Conservation (phyloP, 306 rosid genomes). For the Macrotyloma uniflorum region DNA sequence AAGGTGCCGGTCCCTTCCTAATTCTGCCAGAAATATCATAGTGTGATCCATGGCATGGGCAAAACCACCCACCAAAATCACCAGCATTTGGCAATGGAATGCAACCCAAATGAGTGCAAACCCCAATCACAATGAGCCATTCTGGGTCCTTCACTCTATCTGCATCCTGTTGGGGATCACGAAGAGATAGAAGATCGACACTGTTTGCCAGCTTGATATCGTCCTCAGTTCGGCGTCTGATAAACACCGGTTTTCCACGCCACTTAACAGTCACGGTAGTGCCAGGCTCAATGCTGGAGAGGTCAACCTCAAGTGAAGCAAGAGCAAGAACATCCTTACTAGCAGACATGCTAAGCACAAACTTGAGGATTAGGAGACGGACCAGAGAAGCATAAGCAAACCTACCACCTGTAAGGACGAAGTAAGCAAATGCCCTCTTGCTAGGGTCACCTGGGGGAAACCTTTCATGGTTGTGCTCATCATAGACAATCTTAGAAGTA, state of each 20-base stretch:
- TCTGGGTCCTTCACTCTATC: constrained; percentile 86
- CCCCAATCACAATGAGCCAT: constrained; percentile 85
- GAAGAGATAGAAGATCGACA: constrained; percentile 76
- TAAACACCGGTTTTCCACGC: constrained; percentile 92
- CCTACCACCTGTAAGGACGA: constrained; percentile 82
- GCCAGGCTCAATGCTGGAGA: constrained; percentile 84
- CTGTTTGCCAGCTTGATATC: constrained; percentile 78
- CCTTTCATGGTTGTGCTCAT: constrained; percentile 73
- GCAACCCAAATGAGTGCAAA: constrained; percentile 90
- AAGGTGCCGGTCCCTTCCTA: constrained; percentile 90
- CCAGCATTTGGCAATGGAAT: constrained; percentile 94
- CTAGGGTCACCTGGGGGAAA: constrained; percentile 89
- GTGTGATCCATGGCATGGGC: constrained; percentile 93
- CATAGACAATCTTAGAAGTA: constrained; percentile 72
- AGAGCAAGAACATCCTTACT: constrained; percentile 92
- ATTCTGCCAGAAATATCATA: constrained; percentile 85
- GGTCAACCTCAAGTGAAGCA: constrained; percentile 88
- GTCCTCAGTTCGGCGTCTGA: constrained; percentile 80
- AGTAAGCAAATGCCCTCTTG: constrained; percentile 92
- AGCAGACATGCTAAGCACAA: constrained; percentile 89
- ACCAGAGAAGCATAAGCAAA: constrained; percentile 77
- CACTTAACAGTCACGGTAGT: constrained; percentile 85
- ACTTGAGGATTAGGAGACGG: constrained; percentile 81
- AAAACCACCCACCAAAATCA: constrained; percentile 90
- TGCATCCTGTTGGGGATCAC: constrained; percentile 72